Conservation (phyloP, 2,329 filamentous ascomycete species). For the Penicillium sp. region DNA sequence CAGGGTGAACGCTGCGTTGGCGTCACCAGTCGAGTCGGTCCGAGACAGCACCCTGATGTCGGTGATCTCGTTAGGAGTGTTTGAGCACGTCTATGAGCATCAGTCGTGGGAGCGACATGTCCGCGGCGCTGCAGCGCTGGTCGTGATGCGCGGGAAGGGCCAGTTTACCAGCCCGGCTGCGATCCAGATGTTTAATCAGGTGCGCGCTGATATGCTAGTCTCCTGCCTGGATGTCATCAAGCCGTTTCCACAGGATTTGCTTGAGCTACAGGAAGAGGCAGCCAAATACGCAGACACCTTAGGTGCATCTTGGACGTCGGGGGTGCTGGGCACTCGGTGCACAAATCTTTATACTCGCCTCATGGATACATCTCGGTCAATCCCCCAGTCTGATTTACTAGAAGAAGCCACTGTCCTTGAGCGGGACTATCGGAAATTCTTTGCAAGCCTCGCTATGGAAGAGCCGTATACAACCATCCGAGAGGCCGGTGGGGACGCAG, state of each 20-base stretch:
- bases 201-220: constrained; percentile 23
- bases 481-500: constrained; percentile 1
- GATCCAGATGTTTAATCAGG: constrained; percentile 27
- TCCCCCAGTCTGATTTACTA: constrained; percentile 10
- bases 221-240: constrained; percentile 15
- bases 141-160: constrained; percentile 21
- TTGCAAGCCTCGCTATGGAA: constrained; percentile 7
- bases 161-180: constrained; percentile 20
- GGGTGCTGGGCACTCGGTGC: constrained; percentile 15
- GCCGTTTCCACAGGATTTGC: constrained; percentile 20
- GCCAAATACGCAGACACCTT: constrained; percentile 12
- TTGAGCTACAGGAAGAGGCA: constrained; percentile 21
- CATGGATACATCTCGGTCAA: not conserved
- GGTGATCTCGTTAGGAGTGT: constrained; percentile 27
- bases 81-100: constrained; percentile 25
- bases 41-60: constrained; percentile 30
- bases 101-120: constrained; percentile 27
- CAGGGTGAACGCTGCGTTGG: constrained; percentile 22
- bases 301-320: constrained; percentile 18
- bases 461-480: constrained; percentile 16
- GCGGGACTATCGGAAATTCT: constrained; percentile 4
- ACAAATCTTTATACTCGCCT: constrained; percentile 12
- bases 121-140: constrained; percentile 24
- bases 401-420: constrained; percentile 14
- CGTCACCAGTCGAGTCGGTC: constrained; percentile 21